Conservation (phyloP, 2,329 filamentous ascomycete genomes). For the Diplodia intermedia region DNA sequence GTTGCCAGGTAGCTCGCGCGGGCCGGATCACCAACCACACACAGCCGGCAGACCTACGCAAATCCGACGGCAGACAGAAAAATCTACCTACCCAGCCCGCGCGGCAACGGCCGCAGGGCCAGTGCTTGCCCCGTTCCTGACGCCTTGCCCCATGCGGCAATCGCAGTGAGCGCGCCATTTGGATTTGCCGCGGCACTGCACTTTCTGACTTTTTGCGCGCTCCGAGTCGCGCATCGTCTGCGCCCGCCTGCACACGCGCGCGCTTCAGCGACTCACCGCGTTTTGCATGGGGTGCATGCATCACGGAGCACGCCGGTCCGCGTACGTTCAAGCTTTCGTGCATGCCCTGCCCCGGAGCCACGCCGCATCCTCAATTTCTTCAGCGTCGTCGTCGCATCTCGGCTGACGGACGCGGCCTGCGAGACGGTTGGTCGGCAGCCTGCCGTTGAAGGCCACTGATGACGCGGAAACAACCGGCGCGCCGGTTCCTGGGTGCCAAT, state of each 20-base stretch:
- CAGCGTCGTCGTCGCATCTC: conserved; percentile 16
- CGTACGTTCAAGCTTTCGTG: conserved; percentile 14
- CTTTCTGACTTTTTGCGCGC: neutral
- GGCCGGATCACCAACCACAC: neutral
- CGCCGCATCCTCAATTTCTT: conserved; percentile 10
- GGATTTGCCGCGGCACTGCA: conserved; percentile 14
- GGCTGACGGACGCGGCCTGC: conserved; percentile 11
- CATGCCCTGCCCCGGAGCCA: conserved; percentile 6
- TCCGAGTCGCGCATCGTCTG: neutral
- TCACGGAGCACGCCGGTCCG: conserved; percentile 16
- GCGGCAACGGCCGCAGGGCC: conserved; percentile 22
- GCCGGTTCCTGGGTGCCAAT: conserved; percentile 24
- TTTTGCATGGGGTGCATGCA: conserved; percentile 12
- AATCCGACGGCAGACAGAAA: neutral
- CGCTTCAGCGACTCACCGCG: conserved; percentile 19
- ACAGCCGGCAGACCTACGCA: neutral
- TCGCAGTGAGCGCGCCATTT: conserved; percentile 18
- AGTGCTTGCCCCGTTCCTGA: conserved; percentile 27
- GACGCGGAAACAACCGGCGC: conserved; percentile 22
- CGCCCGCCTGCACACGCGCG: conserved; percentile 8
- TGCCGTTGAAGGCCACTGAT: conserved; percentile 4
- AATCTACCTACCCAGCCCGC: conserved; percentile 16
- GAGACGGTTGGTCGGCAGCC: conserved; percentile 3
- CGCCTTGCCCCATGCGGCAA: conserved; percentile 13
- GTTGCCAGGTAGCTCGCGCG: neutral